Evolutionary conservation across 495 filamentous ascomycete species (phyloP).

Genomic region (Xylaria scruposa): DNA sequence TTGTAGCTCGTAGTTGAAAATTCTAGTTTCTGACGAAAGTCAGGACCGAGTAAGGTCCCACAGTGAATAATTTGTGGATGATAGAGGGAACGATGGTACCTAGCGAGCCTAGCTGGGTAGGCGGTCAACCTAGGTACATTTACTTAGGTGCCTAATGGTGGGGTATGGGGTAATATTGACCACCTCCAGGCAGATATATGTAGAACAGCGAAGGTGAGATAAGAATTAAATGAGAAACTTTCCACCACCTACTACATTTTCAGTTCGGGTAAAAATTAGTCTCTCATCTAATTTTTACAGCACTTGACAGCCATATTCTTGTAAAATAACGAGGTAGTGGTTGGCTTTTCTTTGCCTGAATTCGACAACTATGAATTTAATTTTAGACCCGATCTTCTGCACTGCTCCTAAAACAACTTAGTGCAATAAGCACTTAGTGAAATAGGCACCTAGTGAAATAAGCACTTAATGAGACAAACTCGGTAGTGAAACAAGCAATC

Average conservation of each 20-base stretch:
- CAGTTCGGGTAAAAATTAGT: no score
- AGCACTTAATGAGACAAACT: background rate
- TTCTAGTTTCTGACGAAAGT: background rate
- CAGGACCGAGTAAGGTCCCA: background rate
- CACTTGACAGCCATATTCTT: background rate
- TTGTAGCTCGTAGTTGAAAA: background rate
- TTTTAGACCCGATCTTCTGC: background rate
- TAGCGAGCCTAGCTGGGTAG: background rate
- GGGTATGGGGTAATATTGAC: background rate
- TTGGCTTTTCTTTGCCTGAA: background rate
- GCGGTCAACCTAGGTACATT: slow-evolving; percentile 5
- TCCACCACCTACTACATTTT: no score
- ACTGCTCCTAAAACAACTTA: background rate
- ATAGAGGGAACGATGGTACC: background rate
- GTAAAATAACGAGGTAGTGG: background rate
- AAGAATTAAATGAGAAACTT: no score
- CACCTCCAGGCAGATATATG: no score
- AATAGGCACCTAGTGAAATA: background rate
- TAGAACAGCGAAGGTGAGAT: background rate
- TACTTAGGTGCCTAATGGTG: background rate
- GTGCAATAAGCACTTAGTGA: background rate
- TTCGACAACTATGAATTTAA: background rate
- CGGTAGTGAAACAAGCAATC: no score
- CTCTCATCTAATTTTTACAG: no score
- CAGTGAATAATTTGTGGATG: slow-evolving; percentile 14